phyloP scores from a whole-genome alignment of 768 basidiomycete species.

The Candolleomyces aberdarensis region DNA sequence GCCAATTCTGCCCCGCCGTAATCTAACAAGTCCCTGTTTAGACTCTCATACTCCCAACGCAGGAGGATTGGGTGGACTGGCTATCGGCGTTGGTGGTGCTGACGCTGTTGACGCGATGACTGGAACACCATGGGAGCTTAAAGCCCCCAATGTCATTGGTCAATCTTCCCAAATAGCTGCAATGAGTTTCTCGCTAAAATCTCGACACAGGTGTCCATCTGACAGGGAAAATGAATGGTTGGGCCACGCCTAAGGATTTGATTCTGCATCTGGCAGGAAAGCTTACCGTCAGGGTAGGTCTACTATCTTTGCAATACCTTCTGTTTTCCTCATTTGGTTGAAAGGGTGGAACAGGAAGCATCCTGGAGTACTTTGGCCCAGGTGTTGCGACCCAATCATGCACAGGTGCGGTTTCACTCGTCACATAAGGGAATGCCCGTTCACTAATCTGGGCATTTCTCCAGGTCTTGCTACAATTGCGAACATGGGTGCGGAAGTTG shows the following conservation, averaged over 20 bases:
- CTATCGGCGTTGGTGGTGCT: conserved; percentile 98
- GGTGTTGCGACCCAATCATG: conserved; percentile 89
- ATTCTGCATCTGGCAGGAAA: conserved; percentile 93
- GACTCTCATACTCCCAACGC: conserved; percentile 99
- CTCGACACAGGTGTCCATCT: conserved; percentile 69
- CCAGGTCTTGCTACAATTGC: conserved; percentile 89
- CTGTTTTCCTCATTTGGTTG: neutral
- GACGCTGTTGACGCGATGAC: conserved; percentile 99
- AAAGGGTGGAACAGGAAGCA: conserved; percentile 93
- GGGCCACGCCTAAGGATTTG: conserved; percentile 95
- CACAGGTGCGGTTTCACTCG: conserved; percentile 55
- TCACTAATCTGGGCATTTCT: neutral
- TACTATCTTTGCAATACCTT: neutral
- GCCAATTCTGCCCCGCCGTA: neutral
- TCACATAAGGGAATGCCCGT: neutral
- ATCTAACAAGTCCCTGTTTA: conserved; percentile 20
- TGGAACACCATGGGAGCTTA: conserved; percentile 96
- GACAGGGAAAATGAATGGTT: conserved; percentile 82
- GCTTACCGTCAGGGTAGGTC: conserved; percentile 83
- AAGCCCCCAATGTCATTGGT: conserved; percentile 85
- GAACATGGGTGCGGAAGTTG: conserved; percentile 99
- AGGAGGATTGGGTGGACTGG: conserved; percentile 92
- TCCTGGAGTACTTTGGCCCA: conserved; percentile 95
- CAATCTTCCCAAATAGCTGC: conserved; percentile 18
- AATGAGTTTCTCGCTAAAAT: neutral